phyloP scores from a whole-genome alignment of 148 eudicot species.

The Dysphania ambrosioides region DNA sequence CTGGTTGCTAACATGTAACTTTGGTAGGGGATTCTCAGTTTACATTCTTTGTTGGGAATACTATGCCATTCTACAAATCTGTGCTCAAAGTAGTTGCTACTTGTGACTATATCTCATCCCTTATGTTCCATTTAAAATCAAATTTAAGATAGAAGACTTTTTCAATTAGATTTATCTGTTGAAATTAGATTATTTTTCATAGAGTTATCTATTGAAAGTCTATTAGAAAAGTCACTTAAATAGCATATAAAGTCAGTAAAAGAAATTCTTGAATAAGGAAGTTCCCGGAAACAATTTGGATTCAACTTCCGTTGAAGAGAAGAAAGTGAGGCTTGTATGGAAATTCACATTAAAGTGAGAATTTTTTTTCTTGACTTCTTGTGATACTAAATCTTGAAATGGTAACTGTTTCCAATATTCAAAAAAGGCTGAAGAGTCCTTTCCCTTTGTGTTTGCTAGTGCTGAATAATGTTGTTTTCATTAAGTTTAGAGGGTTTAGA shows the following conservation, averaged over 20 bases:
- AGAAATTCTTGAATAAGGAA: not conserved
- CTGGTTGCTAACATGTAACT: not conserved
- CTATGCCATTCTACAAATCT: not conserved
- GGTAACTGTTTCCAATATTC: not conserved
- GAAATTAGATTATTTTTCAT: too few relatives aligned
- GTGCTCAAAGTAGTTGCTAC: not conserved
- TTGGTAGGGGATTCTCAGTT: not conserved
- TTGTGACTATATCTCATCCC: not conserved
- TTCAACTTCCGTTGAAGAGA: not conserved
- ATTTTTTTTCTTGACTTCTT: not conserved
- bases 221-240: not conserved
- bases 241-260: not conserved
- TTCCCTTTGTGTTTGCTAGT: not conserved
- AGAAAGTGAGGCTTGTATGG: not conserved
- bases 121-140: too few relatives aligned
- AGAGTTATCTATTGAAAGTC: too few relatives aligned
- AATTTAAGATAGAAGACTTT: too few relatives aligned
- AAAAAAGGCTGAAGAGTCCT: not conserved
- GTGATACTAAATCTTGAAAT: not conserved
- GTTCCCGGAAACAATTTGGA: not conserved
- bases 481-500: not conserved
- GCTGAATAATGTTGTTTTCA: not conserved
- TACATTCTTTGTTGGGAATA: not conserved
- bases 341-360: not conserved
- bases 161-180: too few relatives aligned